Evolutionary conservation across 768 basidiomycete species (phyloP), one percentile per base, ranked within the genome.

Genomic region (Hysterangium stoloniferum): DNA sequence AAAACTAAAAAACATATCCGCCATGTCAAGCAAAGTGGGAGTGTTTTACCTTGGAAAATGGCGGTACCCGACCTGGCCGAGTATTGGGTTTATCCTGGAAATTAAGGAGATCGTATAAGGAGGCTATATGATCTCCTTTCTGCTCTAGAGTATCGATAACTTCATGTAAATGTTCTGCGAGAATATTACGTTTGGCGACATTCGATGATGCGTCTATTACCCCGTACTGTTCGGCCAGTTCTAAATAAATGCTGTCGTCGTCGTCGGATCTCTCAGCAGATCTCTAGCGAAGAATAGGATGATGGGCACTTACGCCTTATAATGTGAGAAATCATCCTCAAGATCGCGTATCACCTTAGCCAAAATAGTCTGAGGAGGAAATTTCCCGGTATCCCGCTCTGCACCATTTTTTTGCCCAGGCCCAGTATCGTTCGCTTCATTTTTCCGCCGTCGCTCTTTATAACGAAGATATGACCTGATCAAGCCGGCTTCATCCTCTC

Each of bases 41-140:
- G n/a, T n/a, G n/a, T n/a, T n/a, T n/a, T n/a, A n/a, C n/a, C n/a
- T n/a, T n/a, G n/a, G n/a, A n/a, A n/a, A n/a, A n/a, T n/a, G n/a
- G n/a, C n/a, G n/a, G n/a, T n/a, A n/a, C n/a, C n/a, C n/a, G n/a
- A n/a, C n/a, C n/a, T n/a, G n/a, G n/a, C 34, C 34, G 34, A 35
- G 34, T 11, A 41, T 22, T 20, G 28, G 49, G 49, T 35, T 79
- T 85, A 58, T 90, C 85, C 58, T 79, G 77, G 70, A 87, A 92
- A 33, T 71, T 73, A 56, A 96, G 69, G 28, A 92, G 71, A 58
- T 89, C 88, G 65, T 94, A 94, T 22, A 96, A 66, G 0, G 86
- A 79, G n/a, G 91, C 85, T 52, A 97, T 94, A 65, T 95, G 92
- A 68, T 95, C 88, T 20, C 92, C 92, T 89, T 94, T 97, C 59